Evolutionary conservation across 23 red algal genomes (phyloP), one percentile per base, ranked within the genome.

Genomic region (Chondrus crispus): DNA sequence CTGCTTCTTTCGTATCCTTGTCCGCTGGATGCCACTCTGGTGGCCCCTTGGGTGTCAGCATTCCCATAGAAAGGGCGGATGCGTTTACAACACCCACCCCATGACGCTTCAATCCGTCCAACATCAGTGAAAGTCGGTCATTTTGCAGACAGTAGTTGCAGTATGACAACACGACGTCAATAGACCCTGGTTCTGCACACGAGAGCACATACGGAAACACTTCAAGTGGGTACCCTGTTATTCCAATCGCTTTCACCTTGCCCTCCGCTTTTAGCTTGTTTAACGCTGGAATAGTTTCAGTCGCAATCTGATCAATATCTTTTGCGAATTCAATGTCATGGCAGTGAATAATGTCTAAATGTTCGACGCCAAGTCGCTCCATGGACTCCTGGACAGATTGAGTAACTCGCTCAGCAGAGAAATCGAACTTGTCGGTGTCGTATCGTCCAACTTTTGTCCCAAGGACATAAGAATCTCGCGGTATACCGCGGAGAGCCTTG

Each of bases 381-480:
- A 96, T 92, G 20, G 94, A 96, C 46, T 96, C 87, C 20, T 96
- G 81, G 10, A 99, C 94, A 48, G 93, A 95, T 12, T 35, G 38
- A 37, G 80, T 78, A 32, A 99, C 93, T 20, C 94, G 78, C 42
- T 78, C 75, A 6, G 94, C 85, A 32, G 94, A 96, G 74, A 96
- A 99, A 91, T 99, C 93, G 91, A 99, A 99, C 38, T 53, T 60
- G 45, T 92, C 30, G 19, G 40, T 49, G 42, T 93, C 97, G 79
- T 99, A 99, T 12, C 97, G 85, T 41, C 97, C 97, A 29, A 99
- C 97, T 73, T 99, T 99, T 49, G 97, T 96, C 69, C 85, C 93
- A 44, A 99, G 43, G 30, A 96, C 92, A 88, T 91, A 91, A 37
- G 71, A 81, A 13, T 99, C 95, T 28, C 97, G 94, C 2, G 94